These are phyloP conservation scores for Pseudocohnilembus persalinus DNA, from an alignment of 169 alveolate species.

Conservation along the genomic window DNA sequence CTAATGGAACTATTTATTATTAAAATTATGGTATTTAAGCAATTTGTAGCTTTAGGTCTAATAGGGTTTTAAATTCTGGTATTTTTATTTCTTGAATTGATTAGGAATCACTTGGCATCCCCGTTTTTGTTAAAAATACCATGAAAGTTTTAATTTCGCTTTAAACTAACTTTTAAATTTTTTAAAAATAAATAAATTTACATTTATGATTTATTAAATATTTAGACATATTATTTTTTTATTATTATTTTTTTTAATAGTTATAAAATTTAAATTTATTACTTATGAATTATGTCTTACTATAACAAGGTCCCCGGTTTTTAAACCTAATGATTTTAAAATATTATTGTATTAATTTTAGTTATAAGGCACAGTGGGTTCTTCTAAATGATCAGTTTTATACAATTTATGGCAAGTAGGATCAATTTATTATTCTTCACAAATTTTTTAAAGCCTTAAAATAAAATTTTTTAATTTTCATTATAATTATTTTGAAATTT, in stretches of 20 bases:
- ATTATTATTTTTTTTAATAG: no score
- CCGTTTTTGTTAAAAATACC: background rate
- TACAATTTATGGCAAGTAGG: background rate
- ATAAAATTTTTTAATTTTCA: background rate
- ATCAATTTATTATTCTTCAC: background rate
- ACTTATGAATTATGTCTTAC: background rate
- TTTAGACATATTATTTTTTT: no score
- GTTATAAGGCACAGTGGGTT: background rate
- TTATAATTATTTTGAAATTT: no score
- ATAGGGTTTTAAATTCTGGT: background rate
- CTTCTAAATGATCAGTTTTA: background rate
- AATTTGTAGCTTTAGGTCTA: background rate
- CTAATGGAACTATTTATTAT: background rate
- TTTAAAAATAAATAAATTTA: no score
- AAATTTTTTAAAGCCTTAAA: background rate
- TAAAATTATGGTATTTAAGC: no score
- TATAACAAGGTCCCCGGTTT: background rate
- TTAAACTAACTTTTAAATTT: background rate
- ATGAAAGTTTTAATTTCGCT: background rate
- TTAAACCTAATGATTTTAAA: background rate
- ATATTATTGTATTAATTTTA: no score
- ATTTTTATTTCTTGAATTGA: background rate
- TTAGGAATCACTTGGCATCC: background rate
- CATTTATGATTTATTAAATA: no score
- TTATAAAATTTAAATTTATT: no score